Base-by-base conservation (phyloP, 257 asterid genomes). In the Plantago ovata region DNA sequence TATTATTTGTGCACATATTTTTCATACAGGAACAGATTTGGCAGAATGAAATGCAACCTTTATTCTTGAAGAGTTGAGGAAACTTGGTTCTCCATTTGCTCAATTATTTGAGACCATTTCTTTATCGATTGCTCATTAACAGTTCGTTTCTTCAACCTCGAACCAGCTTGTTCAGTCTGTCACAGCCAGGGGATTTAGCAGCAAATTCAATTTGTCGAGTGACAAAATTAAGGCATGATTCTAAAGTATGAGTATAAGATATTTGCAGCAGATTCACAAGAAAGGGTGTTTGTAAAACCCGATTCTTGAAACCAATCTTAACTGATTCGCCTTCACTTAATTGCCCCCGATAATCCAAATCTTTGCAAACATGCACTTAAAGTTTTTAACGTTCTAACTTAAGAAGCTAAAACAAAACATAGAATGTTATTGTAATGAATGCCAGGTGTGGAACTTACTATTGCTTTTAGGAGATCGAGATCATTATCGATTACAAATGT, bases 401-500 rank as follows among this genome's bases (percentile, higher is more conserved):
- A n/a, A n/a, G n/a, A n/a, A n/a, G n/a, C n/a, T n/a, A n/a, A n/a
- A n/a, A n/a, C n/a, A n/a, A n/a, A n/a, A n/a, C n/a, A n/a, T n/a
- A n/a, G n/a, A n/a, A n/a, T n/a, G n/a, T n/a, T n/a, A n/a, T n/a
- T n/a, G n/a, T n/a, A n/a, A n/a, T n/a, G n/a, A n/a, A n/a, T n/a
- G n/a, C n/a, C n/a, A n/a, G n/a, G n/a, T n/a, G n/a, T n/a, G n/a
- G n/a, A n/a, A n/a, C n/a, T 85, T 71, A 93, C 98, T 49, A 93
- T 86, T 60, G 94, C 79, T 75, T 79, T 89, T 39, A 89, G 73
- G 47, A 89, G 97, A 68, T 91, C 69, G 50, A 91, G 81, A 39
- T 93, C 95, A 51, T 84, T 92, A 76, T 93, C 97, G 55, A 94
- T 75, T 59, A 84, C 93, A 84, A 93, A 93, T 48, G 98, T 93